Base-by-base conservation (phyloP, 805 yeast genomes). In the Lipomyces lipofer region DNA sequence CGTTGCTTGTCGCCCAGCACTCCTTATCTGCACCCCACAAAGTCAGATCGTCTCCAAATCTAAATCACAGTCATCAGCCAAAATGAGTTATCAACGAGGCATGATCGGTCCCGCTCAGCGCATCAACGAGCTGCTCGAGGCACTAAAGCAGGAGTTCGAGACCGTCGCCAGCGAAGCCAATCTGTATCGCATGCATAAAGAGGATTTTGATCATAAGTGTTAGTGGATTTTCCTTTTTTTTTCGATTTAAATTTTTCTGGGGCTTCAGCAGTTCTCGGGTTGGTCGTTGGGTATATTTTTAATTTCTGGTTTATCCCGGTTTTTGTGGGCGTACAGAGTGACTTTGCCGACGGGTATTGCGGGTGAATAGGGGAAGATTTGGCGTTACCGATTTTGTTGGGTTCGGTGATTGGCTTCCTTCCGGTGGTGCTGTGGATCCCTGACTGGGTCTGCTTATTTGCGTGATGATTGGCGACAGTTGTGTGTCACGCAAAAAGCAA, bases 71-170 rank as follows among this genome's bases (percentile, higher is more conserved):
- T 17, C 36, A 15, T 22, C 40, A 7, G 17, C 43, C 36, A 46
- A 48, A 21, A 63, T 63, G 65, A 56, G 68, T 56, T 67, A 68
- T 51, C 63, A 61, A 32, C 68, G 64, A 27, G 58, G 65, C 36
- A 64, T 66, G 52, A 63, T 54, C 38, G 68, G 68, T 44, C 64
- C 66, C 24, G 54, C 63, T 24, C 65, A 67, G 47, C 73, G 75
- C 48, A 67, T 88, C 67, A 81, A 83, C 67, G 98, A 92, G 72
- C 79, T 92, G 59, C 77, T 92, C 64, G 97, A 92, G 46, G 96
- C 95, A 39, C 84, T 92, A 68, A 88, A 89, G 72, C 88, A 84
- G 68, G 99, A 92, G 75, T 91, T 91, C 64, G 92, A 88, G 65
- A 81, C 80, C 61, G 86, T 91, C 47, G 79, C 87, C 59, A 83